Evolutionary conservation across 495 filamentous ascomycete genomes (phyloP).

Genomic region (Thozetella sp.): DNA sequence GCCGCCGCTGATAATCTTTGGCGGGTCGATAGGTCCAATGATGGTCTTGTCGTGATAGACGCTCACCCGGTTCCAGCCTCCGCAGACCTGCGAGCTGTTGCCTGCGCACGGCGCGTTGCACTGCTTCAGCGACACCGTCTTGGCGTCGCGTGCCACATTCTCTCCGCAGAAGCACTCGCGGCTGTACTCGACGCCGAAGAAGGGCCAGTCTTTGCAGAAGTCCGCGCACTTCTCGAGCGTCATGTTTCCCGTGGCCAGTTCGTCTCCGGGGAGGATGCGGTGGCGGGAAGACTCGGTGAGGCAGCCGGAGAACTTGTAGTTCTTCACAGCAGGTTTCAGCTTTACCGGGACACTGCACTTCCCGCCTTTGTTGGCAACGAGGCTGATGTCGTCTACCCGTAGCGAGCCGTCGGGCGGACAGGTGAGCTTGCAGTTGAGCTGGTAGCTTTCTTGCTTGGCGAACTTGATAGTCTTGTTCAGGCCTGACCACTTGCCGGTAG

Average conservation of each 20-base stretch:
- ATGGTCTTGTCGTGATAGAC: background rate
- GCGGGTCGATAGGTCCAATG: background rate
- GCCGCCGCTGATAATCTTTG: background rate
- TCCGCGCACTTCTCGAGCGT: background rate
- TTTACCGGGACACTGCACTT: background rate
- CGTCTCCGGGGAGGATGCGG: background rate
- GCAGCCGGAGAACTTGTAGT: background rate
- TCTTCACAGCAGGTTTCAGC: background rate
- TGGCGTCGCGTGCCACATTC: background rate
- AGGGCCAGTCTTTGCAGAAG: background rate
- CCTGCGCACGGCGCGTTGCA: background rate
- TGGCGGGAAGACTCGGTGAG: background rate
- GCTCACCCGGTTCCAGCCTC: background rate
- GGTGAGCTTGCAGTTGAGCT: background rate
- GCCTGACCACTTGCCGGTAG: background rate
- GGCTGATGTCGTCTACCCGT: background rate
- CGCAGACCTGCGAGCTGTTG: conserved; percentile 1
- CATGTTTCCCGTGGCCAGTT: background rate
- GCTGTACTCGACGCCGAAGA: background rate
- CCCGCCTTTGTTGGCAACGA: background rate
- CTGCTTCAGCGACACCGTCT: background rate
- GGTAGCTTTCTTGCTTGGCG: background rate
- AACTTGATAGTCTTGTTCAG: background rate
- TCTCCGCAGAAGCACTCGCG: conserved; percentile 1
- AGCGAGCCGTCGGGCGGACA: background rate